Evolutionary conservation across 2,329 filamentous ascomycete species (phyloP), one percentile per base, ranked within the genome.

Genomic region (Fusarium oligoseptatum): DNA sequence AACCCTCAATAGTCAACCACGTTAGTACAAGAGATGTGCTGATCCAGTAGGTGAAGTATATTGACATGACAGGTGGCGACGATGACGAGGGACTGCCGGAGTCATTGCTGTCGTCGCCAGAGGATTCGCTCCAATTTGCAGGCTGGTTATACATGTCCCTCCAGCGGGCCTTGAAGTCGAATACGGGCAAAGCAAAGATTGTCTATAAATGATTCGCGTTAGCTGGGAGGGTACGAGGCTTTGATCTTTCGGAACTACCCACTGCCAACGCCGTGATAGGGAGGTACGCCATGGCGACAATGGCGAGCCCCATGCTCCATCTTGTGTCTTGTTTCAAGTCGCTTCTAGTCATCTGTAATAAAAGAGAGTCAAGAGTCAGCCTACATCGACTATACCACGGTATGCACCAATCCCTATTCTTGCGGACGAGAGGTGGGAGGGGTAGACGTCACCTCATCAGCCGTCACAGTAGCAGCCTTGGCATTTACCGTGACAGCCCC

Each of bases 41-140:
- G n/a, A 41, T 20, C 39, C 39, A 41, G 10, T 41, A 41, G 10
- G 39, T 20, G 39, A 41, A 41, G 20, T 41, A 41, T 0, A 41
- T 20, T 3, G 39, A 41, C 2, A 11, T 20, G n/a, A 41, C 1
- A 41, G 39, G 39, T 10, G 9, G 17, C 5, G 39, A 20, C 10
- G 39, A 41, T 5, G 10, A 4, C 4, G 39, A 41, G 39, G 39
- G 4, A 20, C n/a, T 41, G 2, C 4, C n/a, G 1, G 39, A 20
- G 39, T n/a, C 4, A n/a, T n/a, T 2, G 39, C 5, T 0, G n/a
- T 41, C 39, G 3, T 6, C 1, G 1, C 32, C 4, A 1, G 39
- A 20, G 39, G 39, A 41, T 20, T 20, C 39, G 17, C 39, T 41
- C 39, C 39, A 41, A 4, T 41, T 41, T 20, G 39, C 10, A 0